These are phyloP conservation scores for Harringtonia aguacate DNA, from an alignment of 2,329 filamentous ascomycete species.

Conservation along the genomic window DNA sequence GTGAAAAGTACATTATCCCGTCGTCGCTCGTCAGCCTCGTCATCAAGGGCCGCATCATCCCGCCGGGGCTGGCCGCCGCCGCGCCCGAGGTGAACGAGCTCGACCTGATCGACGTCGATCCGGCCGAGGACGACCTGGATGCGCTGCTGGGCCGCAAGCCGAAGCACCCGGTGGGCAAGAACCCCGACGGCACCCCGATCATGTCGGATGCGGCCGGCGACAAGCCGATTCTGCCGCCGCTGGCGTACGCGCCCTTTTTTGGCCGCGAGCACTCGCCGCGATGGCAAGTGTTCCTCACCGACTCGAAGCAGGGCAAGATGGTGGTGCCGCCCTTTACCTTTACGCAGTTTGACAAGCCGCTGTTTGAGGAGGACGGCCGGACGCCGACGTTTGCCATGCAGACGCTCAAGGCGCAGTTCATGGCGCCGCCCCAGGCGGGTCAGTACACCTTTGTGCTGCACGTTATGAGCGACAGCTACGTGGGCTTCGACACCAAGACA, in stretches of 20 bases:
- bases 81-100: conserved; percentile 64
- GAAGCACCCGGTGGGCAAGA: conserved; percentile 50
- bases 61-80: conserved; percentile 60
- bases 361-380: conserved; percentile 68
- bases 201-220: conserved; percentile 41
- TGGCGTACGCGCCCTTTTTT: conserved; percentile 86
- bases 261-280: conserved; percentile 79
- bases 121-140: conserved; percentile 84
- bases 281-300: conserved; percentile 92
- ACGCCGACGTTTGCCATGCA: conserved; percentile 85
- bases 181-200: conserved; percentile 44
- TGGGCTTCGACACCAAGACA: conserved; percentile 87
- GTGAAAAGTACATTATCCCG: conserved; percentile 86
- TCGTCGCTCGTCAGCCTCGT: conserved; percentile 89
- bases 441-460: conserved; percentile 95
- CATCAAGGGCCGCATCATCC: conserved; percentile 88
- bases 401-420: conserved; percentile 94
- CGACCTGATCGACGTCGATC: conserved; percentile 84
- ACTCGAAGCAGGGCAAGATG: conserved; percentile 90
- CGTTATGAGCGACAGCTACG: conserved; percentile 85
- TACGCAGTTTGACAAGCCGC: conserved; percentile 78
- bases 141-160: conserved; percentile 65
- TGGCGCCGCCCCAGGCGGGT: conserved; percentile 82
- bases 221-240: conserved; percentile 62
- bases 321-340: conserved; percentile 97